These are phyloP conservation scores for Solanum clarkiae DNA, from an alignment of 257 asterid genomes.

Conservation along the genomic window DNA sequence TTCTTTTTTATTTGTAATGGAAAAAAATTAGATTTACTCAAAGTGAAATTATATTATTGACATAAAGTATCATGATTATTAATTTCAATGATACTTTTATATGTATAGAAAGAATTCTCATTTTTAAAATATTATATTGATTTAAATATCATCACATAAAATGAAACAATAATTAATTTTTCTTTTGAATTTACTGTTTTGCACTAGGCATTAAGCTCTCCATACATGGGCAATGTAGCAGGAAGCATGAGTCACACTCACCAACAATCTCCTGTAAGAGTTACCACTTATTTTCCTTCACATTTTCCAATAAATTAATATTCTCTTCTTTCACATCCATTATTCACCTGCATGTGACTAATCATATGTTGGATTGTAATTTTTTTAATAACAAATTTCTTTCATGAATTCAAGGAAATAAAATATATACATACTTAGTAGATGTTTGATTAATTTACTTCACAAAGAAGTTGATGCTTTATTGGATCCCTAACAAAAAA, in stretches of 20 bases:
- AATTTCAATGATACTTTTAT: no score
- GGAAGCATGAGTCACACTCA: conserved; percentile 34
- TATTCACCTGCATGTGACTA: conserved; percentile 20
- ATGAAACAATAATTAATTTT: neutral
- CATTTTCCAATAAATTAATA: conserved; percentile 43
- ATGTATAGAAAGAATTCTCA: no score
- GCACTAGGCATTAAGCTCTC: conserved; percentile 28
- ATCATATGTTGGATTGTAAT: neutral
- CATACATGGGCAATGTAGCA: conserved; percentile 24
- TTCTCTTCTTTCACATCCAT: conserved; percentile 1
- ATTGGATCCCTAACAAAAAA: conserved; percentile 45
- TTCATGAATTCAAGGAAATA: neutral
- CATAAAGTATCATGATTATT: no score
- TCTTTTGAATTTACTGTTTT: neutral
- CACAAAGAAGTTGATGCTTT: conserved; percentile 22
- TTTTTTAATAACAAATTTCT: conserved; percentile 19
- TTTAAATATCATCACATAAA: neutral
- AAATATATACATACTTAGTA: neutral
- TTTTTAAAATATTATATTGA: no score
- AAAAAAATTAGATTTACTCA: no score
- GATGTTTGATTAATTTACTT: conserved; percentile 1
- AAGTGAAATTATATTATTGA: no score
- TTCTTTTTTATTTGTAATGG: no score
- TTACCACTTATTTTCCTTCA: conserved; percentile 6
- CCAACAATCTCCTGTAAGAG: conserved; percentile 57